Conservation (phyloP, 2,329 filamentous ascomycete species). For the Kalmusia sp. region DNA sequence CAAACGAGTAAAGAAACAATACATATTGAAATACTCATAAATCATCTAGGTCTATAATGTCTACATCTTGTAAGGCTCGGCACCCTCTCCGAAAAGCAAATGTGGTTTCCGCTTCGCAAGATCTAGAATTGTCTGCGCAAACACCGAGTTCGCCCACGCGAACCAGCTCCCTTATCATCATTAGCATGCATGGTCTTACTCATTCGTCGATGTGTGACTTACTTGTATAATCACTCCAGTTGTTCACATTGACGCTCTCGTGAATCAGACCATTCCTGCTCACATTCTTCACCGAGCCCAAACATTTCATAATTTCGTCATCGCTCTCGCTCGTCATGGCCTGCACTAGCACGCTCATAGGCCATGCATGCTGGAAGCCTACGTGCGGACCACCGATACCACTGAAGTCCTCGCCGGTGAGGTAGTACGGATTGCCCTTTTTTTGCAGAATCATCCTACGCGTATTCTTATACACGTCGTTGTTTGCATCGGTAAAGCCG, state of each 20-base stretch:
- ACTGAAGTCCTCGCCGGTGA: slow-evolving; percentile 76
- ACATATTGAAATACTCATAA: neutral
- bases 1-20: no score
- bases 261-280: slow-evolving; percentile 83
- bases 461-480: slow-evolving; percentile 85
- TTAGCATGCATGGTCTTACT: slow-evolving; percentile 1
- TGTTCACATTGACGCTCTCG: slow-evolving; percentile 87
- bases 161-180: slow-evolving; percentile 76
- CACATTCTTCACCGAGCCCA: slow-evolving; percentile 77
- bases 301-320: slow-evolving; percentile 76
- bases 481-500: slow-evolving; percentile 71
- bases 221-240: slow-evolving; percentile 75
- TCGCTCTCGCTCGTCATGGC: slow-evolving; percentile 88
- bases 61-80: slow-evolving; percentile 44
- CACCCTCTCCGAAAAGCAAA: slow-evolving; percentile 76
- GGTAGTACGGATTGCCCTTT: slow-evolving; percentile 84
- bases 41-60: neutral
- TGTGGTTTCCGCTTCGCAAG: slow-evolving; percentile 88
- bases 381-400: slow-evolving; percentile 89
- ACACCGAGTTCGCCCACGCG: slow-evolving; percentile 97
- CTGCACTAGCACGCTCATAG: slow-evolving; percentile 92
- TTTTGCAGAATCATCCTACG: slow-evolving; percentile 80
- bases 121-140: slow-evolving; percentile 90
- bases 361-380: slow-evolving; percentile 91
- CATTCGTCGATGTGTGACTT: slow-evolving; percentile 36